Percentiles rank a stretch among this genome's conserved stretches.
Evolutionary conservation across 805 yeast species (phyloP).

Genomic region (Yarrowia deformans): DNA sequence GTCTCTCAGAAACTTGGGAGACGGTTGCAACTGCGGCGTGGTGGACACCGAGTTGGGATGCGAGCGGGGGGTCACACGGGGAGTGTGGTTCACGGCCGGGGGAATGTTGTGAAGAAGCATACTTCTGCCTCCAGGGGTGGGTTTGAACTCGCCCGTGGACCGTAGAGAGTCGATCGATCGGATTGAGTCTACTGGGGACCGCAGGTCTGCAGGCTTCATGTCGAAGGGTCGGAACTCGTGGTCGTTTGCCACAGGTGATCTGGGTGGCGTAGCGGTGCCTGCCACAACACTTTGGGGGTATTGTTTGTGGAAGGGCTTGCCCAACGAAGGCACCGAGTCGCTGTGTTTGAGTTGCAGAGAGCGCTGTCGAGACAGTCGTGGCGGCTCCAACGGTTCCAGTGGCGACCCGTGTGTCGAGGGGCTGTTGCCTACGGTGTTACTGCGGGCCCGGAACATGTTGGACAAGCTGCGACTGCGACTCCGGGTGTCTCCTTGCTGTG

Average conservation of each 20-base stretch:
- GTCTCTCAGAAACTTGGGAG: slow-evolving; percentile 33
- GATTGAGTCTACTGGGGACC: slow-evolving; percentile 1
- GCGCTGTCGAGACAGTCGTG: slow-evolving; percentile 23
- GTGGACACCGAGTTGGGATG: slow-evolving; percentile 25
- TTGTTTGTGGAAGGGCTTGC: slow-evolving; percentile 14
- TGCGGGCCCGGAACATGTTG: slow-evolving; percentile 36
- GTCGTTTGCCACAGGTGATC: slow-evolving; percentile 15
- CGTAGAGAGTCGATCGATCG: slow-evolving; percentile 26
- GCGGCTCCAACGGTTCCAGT: slow-evolving; percentile 15
- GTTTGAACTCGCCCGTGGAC: slow-evolving; percentile 18
- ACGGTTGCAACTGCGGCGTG: slow-evolving; percentile 31
- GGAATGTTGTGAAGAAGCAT: slow-evolving; percentile 28
- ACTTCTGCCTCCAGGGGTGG: slow-evolving; percentile 2
- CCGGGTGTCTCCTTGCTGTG: not conserved
- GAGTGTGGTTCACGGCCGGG: not conserved
- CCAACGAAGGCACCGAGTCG: slow-evolving; percentile 11
- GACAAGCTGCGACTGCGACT: slow-evolving; percentile 36
- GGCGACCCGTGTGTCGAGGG: not conserved
- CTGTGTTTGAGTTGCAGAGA: slow-evolving; percentile 30
- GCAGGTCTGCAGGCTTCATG: not conserved
- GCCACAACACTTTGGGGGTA: not conserved
- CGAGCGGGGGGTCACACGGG: slow-evolving; percentile 28
- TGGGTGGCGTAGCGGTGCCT: slow-evolving; percentile 27
- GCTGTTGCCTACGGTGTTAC: slow-evolving; percentile 12
- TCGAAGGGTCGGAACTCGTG: slow-evolving; percentile 20